phyloP scores from a whole-genome alignment of 169 alveolate genomes.

The Plasmodium gonderi region DNA sequence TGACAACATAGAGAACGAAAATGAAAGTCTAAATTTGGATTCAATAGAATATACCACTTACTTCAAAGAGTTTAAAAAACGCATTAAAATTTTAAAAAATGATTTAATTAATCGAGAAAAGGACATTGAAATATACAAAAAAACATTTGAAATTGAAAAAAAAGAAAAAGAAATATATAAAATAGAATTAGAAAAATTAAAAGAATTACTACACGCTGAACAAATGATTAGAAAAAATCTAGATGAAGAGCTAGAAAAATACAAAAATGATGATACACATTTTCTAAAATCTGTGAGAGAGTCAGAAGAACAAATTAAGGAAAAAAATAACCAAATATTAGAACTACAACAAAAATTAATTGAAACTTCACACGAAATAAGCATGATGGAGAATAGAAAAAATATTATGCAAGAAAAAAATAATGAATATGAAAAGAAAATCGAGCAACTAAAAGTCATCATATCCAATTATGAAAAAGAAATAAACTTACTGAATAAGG shows the following conservation, averaged over 20 bases:
- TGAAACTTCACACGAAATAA: constrained; percentile 35
- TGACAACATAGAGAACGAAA: constrained; percentile 28
- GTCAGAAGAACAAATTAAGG: constrained; percentile 54
- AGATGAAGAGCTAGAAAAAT: constrained; percentile 42
- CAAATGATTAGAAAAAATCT: constrained; percentile 34
- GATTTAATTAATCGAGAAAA: constrained; percentile 40
- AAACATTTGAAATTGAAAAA: constrained; percentile 55
- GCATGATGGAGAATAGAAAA: constrained; percentile 27
- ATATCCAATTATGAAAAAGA: constrained; percentile 52
- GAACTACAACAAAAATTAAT: constrained; percentile 50
- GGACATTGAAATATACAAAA: constrained; percentile 50
- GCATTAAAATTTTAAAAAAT: constrained; percentile 39
- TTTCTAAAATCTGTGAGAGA: constrained; percentile 49
- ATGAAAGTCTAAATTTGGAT: constrained; percentile 41
- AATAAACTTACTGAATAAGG: constrained; percentile 35
- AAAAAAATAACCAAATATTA: constrained; percentile 39
- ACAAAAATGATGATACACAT: constrained; percentile 49
- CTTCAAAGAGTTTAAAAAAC: constrained; percentile 52
- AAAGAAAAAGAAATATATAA: constrained; percentile 51
- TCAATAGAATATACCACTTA: constrained; percentile 52
- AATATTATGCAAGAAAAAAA: constrained; percentile 25
- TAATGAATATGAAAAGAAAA: constrained; percentile 41
- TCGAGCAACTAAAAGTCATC: constrained; percentile 22
- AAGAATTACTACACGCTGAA: constrained; percentile 20
- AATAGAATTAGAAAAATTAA: constrained; percentile 49